Conservation (phyloP, 257 asterid species). For the Solanum megistacrolobum region DNA sequence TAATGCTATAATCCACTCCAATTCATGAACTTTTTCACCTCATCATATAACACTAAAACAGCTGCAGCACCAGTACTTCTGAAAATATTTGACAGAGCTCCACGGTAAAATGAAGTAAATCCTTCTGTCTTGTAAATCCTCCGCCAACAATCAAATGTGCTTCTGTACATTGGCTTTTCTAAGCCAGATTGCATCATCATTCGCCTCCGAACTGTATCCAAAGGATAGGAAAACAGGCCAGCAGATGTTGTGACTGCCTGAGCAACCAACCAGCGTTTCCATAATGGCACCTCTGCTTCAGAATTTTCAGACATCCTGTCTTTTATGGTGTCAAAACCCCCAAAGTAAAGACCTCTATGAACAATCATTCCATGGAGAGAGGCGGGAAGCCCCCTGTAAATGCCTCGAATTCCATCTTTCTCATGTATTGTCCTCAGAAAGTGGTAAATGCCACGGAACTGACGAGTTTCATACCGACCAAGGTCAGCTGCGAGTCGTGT, state of each 20-base stretch:
- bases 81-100: constrained; percentile 83
- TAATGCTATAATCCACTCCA: constrained; percentile 62
- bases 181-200: constrained; percentile 98
- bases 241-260: constrained; percentile 91
- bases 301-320: not conserved
- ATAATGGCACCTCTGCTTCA: constrained; percentile 43
- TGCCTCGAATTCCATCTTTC: constrained; percentile 69
- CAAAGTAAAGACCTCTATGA: constrained; percentile 56
- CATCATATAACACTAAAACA: constrained; percentile 87
- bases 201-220: constrained; percentile 89
- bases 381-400: constrained; percentile 85
- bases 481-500: constrained; percentile 97
- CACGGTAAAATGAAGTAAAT: constrained; percentile 70
- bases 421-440: constrained; percentile 45
- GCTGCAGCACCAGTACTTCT: constrained; percentile 97
- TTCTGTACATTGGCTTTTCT: constrained; percentile 57
- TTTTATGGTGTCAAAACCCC: constrained; percentile 16
- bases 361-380: constrained; percentile 89
- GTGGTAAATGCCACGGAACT: constrained; percentile 75
- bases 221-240: constrained; percentile 77
- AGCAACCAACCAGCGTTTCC: constrained; percentile 93
- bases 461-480: constrained; percentile 65
- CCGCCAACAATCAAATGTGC: constrained; percentile 74
- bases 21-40: constrained; percentile 78
- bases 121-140: constrained; percentile 70